Conservation (phyloP, 768 basidiomycete genomes). For the Dictyophora rubrovolvata region DNA sequence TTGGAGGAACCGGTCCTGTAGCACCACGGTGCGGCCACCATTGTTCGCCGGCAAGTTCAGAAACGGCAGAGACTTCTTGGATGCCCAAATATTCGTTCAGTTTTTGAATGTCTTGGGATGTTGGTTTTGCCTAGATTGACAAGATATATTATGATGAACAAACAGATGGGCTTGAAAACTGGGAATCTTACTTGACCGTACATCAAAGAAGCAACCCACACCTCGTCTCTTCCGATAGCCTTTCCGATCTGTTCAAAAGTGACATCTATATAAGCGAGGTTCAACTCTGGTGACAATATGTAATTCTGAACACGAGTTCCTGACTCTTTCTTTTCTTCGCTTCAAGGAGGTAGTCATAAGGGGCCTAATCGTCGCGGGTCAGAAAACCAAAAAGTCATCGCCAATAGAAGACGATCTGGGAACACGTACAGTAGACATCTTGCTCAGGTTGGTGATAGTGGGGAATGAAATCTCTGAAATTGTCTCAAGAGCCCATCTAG, state of each 20-base stretch:
- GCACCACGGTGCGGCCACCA: conserved; percentile 70
- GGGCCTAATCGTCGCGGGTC: background rate
- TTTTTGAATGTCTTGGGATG: conserved; percentile 44
- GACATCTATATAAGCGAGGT: conserved; percentile 31
- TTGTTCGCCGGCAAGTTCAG: conserved; percentile 39
- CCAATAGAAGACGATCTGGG: background rate
- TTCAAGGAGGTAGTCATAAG: conserved; percentile 34
- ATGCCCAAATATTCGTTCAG: conserved; percentile 44
- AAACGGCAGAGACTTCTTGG: conserved; percentile 26
- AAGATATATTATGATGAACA: background rate
- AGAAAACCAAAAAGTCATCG: background rate
- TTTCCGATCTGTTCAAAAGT: conserved; percentile 64
- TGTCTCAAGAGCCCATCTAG: background rate
- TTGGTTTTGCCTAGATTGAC: conserved; percentile 51
- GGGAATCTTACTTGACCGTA: conserved; percentile 54
- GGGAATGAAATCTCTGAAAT: background rate
- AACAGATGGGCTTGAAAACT: background rate
- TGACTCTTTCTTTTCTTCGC: conserved; percentile 60
- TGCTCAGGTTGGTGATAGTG: background rate
- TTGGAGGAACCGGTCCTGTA: conserved; percentile 60
- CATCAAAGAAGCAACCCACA: conserved; percentile 76
- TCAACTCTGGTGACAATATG: background rate
- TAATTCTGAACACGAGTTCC: background rate
- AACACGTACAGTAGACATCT: background rate
- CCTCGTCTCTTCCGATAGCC: conserved; percentile 59